A percentile compares a stretch with the other conserved stretches of the same genome.
Evolutionary conservation across 2,329 filamentous ascomycete species (phyloP).

Genomic region (Xylariaceae sp.): DNA sequence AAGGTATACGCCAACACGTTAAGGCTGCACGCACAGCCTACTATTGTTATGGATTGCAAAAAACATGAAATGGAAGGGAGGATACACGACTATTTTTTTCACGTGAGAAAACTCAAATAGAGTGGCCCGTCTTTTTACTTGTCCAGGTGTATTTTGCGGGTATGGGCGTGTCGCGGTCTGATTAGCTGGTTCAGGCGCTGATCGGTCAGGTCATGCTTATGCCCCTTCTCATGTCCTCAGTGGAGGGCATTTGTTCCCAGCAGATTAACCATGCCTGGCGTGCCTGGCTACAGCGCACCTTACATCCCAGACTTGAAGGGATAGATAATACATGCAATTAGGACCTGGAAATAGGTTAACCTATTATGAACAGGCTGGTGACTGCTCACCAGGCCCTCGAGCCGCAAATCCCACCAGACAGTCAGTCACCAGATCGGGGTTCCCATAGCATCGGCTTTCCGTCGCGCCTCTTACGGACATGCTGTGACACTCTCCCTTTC

Average conservation of each 20-base stretch:
- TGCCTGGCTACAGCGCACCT: conserved; percentile 3
- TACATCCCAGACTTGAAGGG: too few relatives aligned
- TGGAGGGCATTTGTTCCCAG: too few relatives aligned
- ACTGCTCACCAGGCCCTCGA: conserved; percentile 3
- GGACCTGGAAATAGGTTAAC: too few relatives aligned
- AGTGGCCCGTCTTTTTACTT: not conserved
- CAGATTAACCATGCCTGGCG: too few relatives aligned
- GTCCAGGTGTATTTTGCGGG: conserved; percentile 3
- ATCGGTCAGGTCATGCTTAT: conserved; percentile 8
- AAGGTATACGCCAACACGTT: too few relatives aligned
- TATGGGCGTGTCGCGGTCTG: conserved; percentile 19
- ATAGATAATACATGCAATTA: too few relatives aligned
- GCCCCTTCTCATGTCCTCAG: too few relatives aligned
- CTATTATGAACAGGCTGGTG: too few relatives aligned
- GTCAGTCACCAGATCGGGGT: conserved; percentile 8
- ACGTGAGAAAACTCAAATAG: not conserved
- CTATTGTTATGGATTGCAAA: too few relatives aligned
- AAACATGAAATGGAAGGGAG: too few relatives aligned
- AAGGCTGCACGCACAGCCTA: too few relatives aligned
- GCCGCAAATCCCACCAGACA: conserved; percentile 8
- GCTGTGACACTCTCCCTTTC: conserved; percentile 16
- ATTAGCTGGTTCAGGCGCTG: conserved; percentile 14
- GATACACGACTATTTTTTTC: too few relatives aligned
- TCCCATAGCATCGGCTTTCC: not conserved
- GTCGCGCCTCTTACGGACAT: not conserved